phyloP scores from a whole-genome alignment of 768 basidiomycete species.

The Trametes gibbosa region DNA sequence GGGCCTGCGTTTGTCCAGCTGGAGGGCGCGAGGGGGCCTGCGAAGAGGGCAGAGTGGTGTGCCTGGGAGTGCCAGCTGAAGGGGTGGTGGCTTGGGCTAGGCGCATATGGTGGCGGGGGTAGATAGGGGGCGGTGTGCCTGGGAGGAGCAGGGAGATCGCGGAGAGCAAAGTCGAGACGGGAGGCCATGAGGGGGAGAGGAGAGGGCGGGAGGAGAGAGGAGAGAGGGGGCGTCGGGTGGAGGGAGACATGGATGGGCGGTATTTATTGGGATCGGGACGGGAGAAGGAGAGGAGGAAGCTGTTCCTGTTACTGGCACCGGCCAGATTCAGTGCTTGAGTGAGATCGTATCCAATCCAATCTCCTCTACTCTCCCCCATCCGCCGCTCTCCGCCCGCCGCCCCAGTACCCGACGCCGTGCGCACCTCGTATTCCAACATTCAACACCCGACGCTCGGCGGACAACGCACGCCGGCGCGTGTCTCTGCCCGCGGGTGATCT shows the following conservation, averaged over 20 bases:
- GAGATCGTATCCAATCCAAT: too few species aligned
- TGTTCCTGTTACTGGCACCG: background rate
- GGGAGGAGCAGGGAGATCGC: constrained; percentile 20
- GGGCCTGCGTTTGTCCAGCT: constrained; percentile 16
- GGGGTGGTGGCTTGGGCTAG: constrained; percentile 9
- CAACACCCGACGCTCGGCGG: too few species aligned
- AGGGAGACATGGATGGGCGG: constrained; percentile 7
- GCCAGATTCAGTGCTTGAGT: background rate
- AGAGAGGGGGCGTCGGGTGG: constrained; percentile 15
- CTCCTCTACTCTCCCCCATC: too few species aligned
- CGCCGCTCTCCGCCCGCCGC: too few species aligned
- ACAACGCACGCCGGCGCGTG: background rate
- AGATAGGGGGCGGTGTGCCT: constrained; percentile 10
- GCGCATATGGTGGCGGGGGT: constrained; percentile 5
- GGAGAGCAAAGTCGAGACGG: constrained; percentile 22
- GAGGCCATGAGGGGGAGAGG: constrained; percentile 27
- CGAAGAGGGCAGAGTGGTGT: constrained; percentile 13
- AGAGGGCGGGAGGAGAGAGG: constrained; percentile 12
- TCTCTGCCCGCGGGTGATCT: background rate
- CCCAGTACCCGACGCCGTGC: too few species aligned
- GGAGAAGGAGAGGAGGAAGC: constrained; percentile 25
- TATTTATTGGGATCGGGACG: constrained; percentile 9
- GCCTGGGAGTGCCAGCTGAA: constrained; percentile 8
- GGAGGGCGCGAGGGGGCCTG: constrained; percentile 15
- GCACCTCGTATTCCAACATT: too few species aligned